Conservation (phyloP, 2,329 filamentous ascomycete species). For the Alternaria gansuensis region DNA sequence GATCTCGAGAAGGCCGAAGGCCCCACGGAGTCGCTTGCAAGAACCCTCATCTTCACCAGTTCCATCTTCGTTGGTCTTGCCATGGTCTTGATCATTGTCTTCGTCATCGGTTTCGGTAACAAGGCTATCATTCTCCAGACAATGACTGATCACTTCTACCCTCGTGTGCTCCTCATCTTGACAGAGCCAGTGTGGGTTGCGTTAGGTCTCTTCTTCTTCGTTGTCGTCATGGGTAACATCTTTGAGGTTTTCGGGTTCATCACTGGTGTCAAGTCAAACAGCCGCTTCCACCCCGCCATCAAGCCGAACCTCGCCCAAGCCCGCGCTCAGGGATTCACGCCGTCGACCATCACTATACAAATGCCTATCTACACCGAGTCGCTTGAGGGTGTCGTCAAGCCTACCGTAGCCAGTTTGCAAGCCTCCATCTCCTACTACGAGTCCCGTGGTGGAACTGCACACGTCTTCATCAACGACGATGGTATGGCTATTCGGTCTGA, state of each 20-base stretch:
- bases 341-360: constrained; percentile 77
- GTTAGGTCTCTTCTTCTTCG: constrained; percentile 59
- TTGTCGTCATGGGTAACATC: constrained; percentile 25
- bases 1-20: constrained; percentile 43
- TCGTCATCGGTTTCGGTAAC: constrained; percentile 66
- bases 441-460: constrained; percentile 67
- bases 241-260: constrained; percentile 76
- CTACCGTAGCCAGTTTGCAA: constrained; percentile 78
- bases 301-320: constrained; percentile 54
- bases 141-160: constrained; percentile 61
- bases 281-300: constrained; percentile 76
- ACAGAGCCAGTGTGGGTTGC: constrained; percentile 58
- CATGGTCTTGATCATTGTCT: constrained; percentile 62
- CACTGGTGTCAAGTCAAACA: constrained; percentile 75
- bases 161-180: constrained; percentile 63
- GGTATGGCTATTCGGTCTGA: constrained; percentile 68
- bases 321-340: constrained; percentile 65
- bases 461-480: constrained; percentile 73
- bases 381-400: constrained; percentile 74
- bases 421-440: constrained; percentile 64
- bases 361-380: constrained; percentile 89
- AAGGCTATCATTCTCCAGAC: constrained; percentile 63
- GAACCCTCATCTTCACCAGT: constrained; percentile 61
- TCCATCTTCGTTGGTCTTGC: constrained; percentile 63
- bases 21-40: constrained; percentile 53